Base-by-base conservation (phyloP, 148 eudicot species). In the Nyssa sinensis region DNA sequence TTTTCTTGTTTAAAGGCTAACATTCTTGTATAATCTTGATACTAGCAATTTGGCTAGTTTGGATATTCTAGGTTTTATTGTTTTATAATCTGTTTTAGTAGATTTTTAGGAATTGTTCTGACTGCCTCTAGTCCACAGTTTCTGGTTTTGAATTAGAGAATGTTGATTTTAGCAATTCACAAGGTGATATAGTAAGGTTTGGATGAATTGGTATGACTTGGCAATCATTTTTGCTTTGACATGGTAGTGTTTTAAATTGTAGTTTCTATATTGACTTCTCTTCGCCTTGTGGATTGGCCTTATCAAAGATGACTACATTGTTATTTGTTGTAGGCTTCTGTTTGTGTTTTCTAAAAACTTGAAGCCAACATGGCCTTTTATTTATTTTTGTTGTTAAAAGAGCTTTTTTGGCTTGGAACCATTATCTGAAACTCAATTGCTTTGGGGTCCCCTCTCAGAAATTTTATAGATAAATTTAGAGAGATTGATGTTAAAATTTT, bases 401-500 rank as follows among this genome's bases (percentile, higher is more conserved):
- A 55, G 14, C 9, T 8, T 55, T n/a, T 19, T 55, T 55, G 64
- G 16, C 7, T 55, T 37, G 49, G 25, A 12, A 25, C 34, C 32
- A 12, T 32, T 70, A 25, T 74, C 68, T 81, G 72, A 77, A 73
- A 41, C 64, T 35, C 62, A 4, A 32, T 29, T 37, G 24, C 47
- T 53, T 44, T 66, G 65, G 53, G 51, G 37, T 57, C 14, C 17
- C 25, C 60, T 58, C 12, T 66, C 60, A 70, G 34, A 66, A 70
- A 57, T 81, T 76, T n/a, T n/a, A n/a, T n/a, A n/a, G n/a, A n/a
- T n/a, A n/a, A n/a, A n/a, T n/a, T n/a, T n/a, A n/a, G n/a, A n/a
- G n/a, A n/a, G n/a, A n/a, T n/a, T n/a, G n/a, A n/a, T n/a, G n/a
- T n/a, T n/a, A n/a, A n/a, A n/a, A n/a, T n/a, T n/a, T n/a, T n/a